Evolutionary conservation across 1,284 basidiomycete species (phyloP).

Genomic region (Ustanciosporium gigantosporum): DNA sequence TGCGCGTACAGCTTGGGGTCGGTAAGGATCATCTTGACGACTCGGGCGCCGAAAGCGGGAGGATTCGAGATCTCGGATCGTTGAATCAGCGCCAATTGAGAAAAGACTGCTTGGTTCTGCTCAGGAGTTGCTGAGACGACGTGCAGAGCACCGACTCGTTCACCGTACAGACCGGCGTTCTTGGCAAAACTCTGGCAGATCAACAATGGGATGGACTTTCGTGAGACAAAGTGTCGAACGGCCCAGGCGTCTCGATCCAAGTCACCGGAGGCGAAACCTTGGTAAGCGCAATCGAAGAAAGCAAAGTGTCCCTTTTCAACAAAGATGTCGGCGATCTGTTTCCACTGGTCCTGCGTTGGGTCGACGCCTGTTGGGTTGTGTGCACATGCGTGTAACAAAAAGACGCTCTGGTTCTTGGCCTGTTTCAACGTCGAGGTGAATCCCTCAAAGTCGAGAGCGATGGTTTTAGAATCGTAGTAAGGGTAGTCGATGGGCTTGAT

Average conservation of each 20-base stretch:
- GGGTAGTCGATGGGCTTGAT: constrained; percentile 80
- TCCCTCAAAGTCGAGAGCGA: constrained; percentile 80
- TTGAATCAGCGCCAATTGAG: constrained; percentile 80
- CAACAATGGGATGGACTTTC: constrained; percentile 73
- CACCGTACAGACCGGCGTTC: constrained; percentile 92
- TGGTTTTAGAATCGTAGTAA: constrained; percentile 87
- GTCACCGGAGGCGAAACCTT: constrained; percentile 85
- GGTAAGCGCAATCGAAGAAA: constrained; percentile 95
- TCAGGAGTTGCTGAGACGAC: constrained; percentile 43
- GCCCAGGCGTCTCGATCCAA: constrained; percentile 89
- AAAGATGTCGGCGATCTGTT: constrained; percentile 75
- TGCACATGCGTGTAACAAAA: constrained; percentile 89
- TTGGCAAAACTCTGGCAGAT: constrained; percentile 96
- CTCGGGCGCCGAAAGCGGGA: constrained; percentile 82
- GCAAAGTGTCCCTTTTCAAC: constrained; percentile 78
- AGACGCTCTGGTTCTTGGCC: constrained; percentile 76
- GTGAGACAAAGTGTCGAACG: constrained; percentile 82
- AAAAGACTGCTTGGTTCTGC: constrained; percentile 45
- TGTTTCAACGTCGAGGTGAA: constrained; percentile 67
- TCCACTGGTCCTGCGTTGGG: constrained; percentile 87
- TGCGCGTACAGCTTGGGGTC: constrained; percentile 73
- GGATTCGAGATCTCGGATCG: constrained; percentile 92
- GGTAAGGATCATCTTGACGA: constrained; percentile 70
- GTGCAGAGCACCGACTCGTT: constrained; percentile 70
- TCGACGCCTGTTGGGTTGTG: constrained; percentile 95